Evolutionary conservation across 1,284 basidiomycete genomes (phyloP).

Genomic region (Cutaneotrichosporon cutaneum): DNA sequence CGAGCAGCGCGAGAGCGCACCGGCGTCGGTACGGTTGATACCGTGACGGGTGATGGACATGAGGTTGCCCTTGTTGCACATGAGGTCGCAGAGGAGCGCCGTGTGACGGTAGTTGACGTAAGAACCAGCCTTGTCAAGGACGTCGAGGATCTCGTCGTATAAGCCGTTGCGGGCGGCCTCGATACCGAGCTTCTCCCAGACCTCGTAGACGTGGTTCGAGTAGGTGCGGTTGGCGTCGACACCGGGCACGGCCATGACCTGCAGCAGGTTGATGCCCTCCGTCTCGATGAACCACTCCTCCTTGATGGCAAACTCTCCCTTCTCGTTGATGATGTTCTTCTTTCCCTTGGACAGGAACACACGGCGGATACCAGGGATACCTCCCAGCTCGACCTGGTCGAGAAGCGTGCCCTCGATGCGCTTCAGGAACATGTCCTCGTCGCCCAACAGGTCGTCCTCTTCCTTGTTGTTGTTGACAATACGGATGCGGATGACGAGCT

Average conservation of each 20-base stretch:
- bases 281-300: slow-evolving; percentile 98
- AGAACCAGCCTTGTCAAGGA: slow-evolving; percentile 99
- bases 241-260: slow-evolving; percentile 90
- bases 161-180: slow-evolving; percentile 94
- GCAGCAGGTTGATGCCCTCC: slow-evolving; percentile 91
- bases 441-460: slow-evolving; percentile 74
- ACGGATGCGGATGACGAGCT: slow-evolving; percentile 95
- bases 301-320: slow-evolving; percentile 57
- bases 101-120: slow-evolving; percentile 99
- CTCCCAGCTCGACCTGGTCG: slow-evolving; percentile 91
- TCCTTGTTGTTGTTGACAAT: slow-evolving; percentile 85
- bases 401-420: slow-evolving; percentile 96
- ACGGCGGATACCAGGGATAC: slow-evolving; percentile 85
- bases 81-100: slow-evolving; percentile 91
- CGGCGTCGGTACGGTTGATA: slow-evolving; percentile 96
- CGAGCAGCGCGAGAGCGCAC: slow-evolving; percentile 95
- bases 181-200: slow-evolving; percentile 95
- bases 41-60: slow-evolving; percentile 99
- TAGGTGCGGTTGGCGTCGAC: slow-evolving; percentile 90
- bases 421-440: slow-evolving; percentile 96
- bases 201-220: slow-evolving; percentile 96
- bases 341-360: slow-evolving; percentile 94
- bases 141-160: slow-evolving; percentile 85
- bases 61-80: slow-evolving; percentile 92
- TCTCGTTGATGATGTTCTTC: slow-evolving; percentile 63